Evolutionary conservation across 768 basidiomycete genomes (phyloP), one percentile per base, ranked within the genome.

Genomic region (Lentinula sp.): DNA sequence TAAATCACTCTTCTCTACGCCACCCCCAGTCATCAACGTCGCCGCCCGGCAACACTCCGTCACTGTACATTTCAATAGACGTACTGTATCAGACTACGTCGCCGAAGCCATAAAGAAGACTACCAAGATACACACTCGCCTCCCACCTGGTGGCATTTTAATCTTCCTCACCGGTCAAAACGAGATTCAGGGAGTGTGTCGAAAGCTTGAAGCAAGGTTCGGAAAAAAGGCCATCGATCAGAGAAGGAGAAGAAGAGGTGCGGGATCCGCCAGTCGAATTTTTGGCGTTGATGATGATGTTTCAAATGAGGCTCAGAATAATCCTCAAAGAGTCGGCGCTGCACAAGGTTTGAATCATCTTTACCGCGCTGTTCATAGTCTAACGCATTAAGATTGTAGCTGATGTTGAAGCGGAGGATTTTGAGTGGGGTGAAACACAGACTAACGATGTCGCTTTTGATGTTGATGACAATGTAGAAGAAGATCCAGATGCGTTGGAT

Each of bases 151-250:
- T 0, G 97, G 95, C 3, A 88, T 99, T 39, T 79, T 99, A 53
- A 85, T 96, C 52, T 97, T 97, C 71, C 76, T 98, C 64, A 98
- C 97, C 0, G 97, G 97, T 20, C 96, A 98, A 73, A 91, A 92
- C 63, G 97, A 99, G 75, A 98, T 99, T 66, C 79, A 80, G 13
- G 88, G 89, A 3, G 84, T 97, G 2, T 95, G 93, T 70, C 80
- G 84, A 67, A 88, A 85, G 68, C 73, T 99, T 56, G 90, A 95
- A 68, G 83, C 84, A 49, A 85, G 79, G 67, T 98, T 90, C 68
- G 85, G 93, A 1, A 69, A 71, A 59, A 87, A 84, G 68, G 86
- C 85, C 7, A 72, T 91, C 35, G 77, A 83, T 57, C 77, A 76
- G 68, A 78, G 74, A 66, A 79, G 70, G 66, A 76, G 69, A 61